These are phyloP conservation scores for Boletus insuetus DNA, from an alignment of 768 basidiomycete species.

Conservation along the genomic window DNA sequence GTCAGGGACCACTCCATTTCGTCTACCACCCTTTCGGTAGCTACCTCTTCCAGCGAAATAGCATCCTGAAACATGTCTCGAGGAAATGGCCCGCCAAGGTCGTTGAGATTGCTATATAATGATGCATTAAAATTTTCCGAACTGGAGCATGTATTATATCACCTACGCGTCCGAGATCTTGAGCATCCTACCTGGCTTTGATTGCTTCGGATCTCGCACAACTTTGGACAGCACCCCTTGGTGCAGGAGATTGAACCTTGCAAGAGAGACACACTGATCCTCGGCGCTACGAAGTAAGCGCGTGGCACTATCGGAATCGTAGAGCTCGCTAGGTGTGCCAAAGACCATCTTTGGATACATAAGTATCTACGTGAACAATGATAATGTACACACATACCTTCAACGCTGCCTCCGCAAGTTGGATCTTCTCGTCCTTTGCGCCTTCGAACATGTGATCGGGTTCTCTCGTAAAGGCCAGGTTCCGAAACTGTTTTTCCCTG, in stretches of 20 bases:
- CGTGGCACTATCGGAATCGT: constrained; percentile 59
- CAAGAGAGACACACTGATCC: constrained; percentile 51
- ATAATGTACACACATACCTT: constrained; percentile 47
- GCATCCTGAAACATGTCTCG: constrained; percentile 74
- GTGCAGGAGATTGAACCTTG: constrained; percentile 57
- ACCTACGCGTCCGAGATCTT: constrained; percentile 72
- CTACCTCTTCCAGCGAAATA: constrained; percentile 54
- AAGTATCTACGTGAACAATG: background rate
- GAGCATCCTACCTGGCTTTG: constrained; percentile 68
- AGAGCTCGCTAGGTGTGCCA: constrained; percentile 67
- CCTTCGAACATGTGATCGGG: constrained; percentile 29
- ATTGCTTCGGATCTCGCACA: constrained; percentile 58
- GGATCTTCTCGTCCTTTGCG: constrained; percentile 37
- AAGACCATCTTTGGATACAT: constrained; percentile 61
- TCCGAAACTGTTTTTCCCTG: constrained; percentile 65
- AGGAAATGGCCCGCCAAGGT: constrained; percentile 60
- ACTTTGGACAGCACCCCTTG: constrained; percentile 67
- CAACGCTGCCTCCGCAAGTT: constrained; percentile 63
- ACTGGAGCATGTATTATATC: background rate
- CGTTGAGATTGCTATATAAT: constrained; percentile 58
- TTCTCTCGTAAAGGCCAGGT: constrained; percentile 51
- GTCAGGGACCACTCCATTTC: constrained; percentile 81
- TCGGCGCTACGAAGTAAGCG: constrained; percentile 55
- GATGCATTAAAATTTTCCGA: background rate
- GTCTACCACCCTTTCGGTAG: constrained; percentile 43